A percentile compares a stretch with the other conserved stretches of the same genome.
These are phyloP conservation scores for Alternaria arbusti DNA, from an alignment of 2,329 filamentous ascomycete species.

Conservation along the genomic window DNA sequence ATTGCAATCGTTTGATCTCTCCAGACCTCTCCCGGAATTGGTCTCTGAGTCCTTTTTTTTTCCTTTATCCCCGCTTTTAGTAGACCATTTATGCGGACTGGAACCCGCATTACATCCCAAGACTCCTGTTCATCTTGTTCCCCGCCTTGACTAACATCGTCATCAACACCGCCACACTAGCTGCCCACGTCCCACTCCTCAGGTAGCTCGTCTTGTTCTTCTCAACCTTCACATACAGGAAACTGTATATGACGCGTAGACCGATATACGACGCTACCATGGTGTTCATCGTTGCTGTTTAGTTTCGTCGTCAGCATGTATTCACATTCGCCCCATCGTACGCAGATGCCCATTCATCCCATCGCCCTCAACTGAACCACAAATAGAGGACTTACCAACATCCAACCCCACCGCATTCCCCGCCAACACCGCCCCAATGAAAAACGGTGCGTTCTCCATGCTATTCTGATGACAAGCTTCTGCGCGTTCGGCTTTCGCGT, in stretches of 20 bases:
- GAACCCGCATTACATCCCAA: not conserved
- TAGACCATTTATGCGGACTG: not conserved
- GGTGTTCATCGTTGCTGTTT: not conserved
- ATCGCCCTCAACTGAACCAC: too few relatives aligned
- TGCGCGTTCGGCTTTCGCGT: not conserved
- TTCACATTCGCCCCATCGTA: not conserved
- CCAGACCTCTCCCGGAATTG: accelerated
- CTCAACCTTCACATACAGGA: not conserved
- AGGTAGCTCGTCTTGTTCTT: not conserved
- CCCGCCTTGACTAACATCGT: not conserved
- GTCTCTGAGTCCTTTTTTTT: not conserved
- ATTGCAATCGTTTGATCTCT: not conserved
- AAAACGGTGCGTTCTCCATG: not conserved
- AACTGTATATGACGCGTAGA: not conserved
- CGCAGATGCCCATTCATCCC: too few relatives aligned
- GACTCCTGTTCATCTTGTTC: not conserved
- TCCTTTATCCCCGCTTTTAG: not conserved
- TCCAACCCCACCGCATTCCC: not conserved
- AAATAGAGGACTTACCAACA: not conserved
- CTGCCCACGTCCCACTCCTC: not conserved
- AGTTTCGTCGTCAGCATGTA: not conserved
- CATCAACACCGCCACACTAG: not conserved
- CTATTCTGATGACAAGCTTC: not conserved
- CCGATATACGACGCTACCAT: not conserved
- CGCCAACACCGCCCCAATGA: not conserved